A percentile compares a stretch with the other conserved stretches of the same genome.
These are phyloP conservation scores for Candida sonorensis DNA, from an alignment of 805 yeast species.

Conservation along the genomic window DNA sequence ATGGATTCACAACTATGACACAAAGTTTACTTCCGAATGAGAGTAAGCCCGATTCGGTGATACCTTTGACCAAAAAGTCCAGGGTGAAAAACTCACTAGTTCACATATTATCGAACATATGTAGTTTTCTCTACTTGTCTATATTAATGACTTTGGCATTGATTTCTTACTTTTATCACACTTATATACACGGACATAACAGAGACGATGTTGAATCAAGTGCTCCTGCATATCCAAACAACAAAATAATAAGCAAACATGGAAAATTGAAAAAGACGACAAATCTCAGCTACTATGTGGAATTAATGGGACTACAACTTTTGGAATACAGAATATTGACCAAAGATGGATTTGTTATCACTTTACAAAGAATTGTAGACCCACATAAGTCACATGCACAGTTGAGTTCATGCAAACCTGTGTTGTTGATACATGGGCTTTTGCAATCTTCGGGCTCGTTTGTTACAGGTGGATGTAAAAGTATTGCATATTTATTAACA, in stretches of 20 bases:
- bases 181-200: no score
- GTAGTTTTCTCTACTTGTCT: conserved; percentile 19
- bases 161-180: conserved; percentile 9
- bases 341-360: conserved; percentile 71
- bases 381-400: no score
- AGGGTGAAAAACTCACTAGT: no score
- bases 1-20: no score
- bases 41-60: no score
- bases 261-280: no score
- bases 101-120: conserved; percentile 11
- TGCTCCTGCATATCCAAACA: no score
- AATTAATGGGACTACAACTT: conserved; percentile 51
- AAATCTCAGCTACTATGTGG: conserved; percentile 61
- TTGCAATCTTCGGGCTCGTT: conserved; percentile 83
- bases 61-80: no score
- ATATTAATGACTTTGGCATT: conserved; percentile 20
- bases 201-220: no score
- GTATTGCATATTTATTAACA: conserved; percentile 56
- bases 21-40: no score
- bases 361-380: conserved; percentile 54
- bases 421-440: conserved; percentile 78
- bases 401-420: no score
- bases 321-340: conserved; percentile 59
- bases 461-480: conserved; percentile 73
- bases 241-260: no score